Percentiles rank a stretch among this genome's conserved stretches.
Conservation (phyloP, 176 grass and related monocot species). For the Puccinellia tenuiflora region DNA sequence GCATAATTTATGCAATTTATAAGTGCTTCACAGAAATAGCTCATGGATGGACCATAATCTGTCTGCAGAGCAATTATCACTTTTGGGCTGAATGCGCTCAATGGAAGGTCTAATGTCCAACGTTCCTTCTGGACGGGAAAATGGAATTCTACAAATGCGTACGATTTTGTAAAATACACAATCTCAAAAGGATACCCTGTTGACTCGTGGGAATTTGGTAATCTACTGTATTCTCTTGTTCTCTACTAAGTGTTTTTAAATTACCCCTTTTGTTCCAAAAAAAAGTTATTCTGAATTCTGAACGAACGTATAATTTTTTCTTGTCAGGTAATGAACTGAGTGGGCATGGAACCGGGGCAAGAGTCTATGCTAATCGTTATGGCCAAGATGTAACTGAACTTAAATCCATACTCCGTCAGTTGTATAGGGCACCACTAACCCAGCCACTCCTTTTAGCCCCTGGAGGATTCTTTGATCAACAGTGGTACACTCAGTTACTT, state of each 20-base stretch:
- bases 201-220: conserved; percentile 98
- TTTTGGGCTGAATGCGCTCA: conserved; percentile 90
- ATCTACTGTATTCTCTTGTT: neutral
- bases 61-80: conserved; percentile 72
- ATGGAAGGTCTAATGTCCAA: conserved; percentile 55
- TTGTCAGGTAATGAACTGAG: conserved; percentile 80
- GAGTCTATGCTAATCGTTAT: conserved; percentile 57
- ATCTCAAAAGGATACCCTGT: conserved; percentile 75
- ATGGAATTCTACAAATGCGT: conserved; percentile 85
- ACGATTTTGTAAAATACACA: conserved; percentile 71
- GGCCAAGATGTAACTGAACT: conserved; percentile 55
- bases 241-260: neutral
- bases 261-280: neutral
- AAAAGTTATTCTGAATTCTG: neutral
- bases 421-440: conserved; percentile 46
- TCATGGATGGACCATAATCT: conserved; percentile 33
- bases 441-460: conserved; percentile 60
- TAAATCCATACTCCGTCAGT: conserved; percentile 44
- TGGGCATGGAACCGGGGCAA: conserved; percentile 55
- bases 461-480: conserved; percentile 86
- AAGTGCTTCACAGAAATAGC: neutral
- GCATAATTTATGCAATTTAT: neutral
- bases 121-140: conserved; percentile 55
- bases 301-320: neutral
- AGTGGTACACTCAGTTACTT: conserved; percentile 76